These are phyloP conservation scores for Ganoderma sinense DNA, from an alignment of 1,284 basidiomycete species.

Conservation along the genomic window DNA sequence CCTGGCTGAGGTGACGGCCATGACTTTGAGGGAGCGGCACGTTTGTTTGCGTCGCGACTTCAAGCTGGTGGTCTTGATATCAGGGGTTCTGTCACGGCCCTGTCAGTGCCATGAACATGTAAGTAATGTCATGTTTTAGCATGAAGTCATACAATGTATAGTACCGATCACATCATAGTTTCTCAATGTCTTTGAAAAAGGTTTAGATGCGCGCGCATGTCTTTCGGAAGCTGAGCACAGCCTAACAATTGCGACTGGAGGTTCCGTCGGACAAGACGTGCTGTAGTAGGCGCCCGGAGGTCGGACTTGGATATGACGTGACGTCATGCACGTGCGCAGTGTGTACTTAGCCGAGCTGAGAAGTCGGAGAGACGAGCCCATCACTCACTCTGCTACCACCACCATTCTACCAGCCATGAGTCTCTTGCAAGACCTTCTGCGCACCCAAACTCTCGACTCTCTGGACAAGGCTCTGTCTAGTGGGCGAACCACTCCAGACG, in stretches of 20 bases:
- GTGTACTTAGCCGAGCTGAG: not conserved
- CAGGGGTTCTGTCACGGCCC: not conserved
- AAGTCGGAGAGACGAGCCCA: constrained; percentile 7
- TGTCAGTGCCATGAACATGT: too few relatives aligned
- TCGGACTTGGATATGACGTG: constrained; percentile 12
- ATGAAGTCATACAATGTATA: not conserved
- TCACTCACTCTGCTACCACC: constrained; percentile 25
- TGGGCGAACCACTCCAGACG: constrained; percentile 51
- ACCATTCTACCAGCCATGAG: constrained; percentile 56
- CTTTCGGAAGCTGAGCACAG: too few relatives aligned
- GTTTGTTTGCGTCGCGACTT: too few relatives aligned
- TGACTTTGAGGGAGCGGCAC: not conserved
- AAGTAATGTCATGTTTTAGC: not conserved
- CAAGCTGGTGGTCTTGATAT: not conserved
- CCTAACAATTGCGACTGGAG: not conserved
- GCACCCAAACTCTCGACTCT: constrained; percentile 60
- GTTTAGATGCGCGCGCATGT: not conserved
- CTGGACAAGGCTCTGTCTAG: constrained; percentile 49
- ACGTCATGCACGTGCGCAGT: constrained; percentile 29
- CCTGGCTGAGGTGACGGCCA: not conserved
- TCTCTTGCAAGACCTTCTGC: constrained; percentile 76
- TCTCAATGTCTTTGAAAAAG: too few relatives aligned
- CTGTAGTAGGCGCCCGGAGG: not conserved
- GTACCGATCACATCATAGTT: not conserved
- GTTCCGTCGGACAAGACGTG: not conserved